Percentiles rank a stretch among this genome's conserved stretches.
These are phyloP conservation scores for Aquilaria yunnanensis DNA, from an alignment of 345 rosid species.

Conservation along the genomic window DNA sequence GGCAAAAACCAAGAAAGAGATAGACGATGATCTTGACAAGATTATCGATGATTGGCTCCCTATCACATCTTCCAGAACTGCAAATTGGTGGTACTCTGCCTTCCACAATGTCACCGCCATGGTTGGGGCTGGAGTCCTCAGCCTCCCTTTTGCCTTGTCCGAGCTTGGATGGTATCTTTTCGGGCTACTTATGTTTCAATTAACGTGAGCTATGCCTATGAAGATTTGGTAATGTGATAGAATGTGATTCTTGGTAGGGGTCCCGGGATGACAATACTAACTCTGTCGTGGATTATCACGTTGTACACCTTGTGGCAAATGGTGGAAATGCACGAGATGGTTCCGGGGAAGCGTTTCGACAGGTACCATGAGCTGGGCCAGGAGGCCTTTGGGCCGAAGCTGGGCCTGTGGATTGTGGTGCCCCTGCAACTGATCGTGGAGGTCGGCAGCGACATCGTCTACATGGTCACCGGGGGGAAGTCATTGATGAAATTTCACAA, in stretches of 20 bases:
- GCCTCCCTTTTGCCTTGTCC: constrained; percentile 85
- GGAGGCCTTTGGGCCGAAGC: constrained; percentile 70
- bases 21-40: constrained; percentile 20
- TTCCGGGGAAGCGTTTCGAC: constrained; percentile 71
- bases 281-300: constrained; percentile 65
- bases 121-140: constrained; percentile 89
- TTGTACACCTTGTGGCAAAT: constrained; percentile 85
- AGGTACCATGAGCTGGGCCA: constrained; percentile 80
- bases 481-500: constrained; percentile 68
- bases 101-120: constrained; percentile 93
- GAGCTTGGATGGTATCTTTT: constrained; percentile 62
- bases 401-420: constrained; percentile 73
- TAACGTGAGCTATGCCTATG: background rate
- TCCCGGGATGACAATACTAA: constrained; percentile 47
- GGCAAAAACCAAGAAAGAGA: background rate
- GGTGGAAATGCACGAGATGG: constrained; percentile 88
- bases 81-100: constrained; percentile 90
- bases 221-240: background rate
- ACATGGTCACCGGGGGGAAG: constrained; percentile 85
- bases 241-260: constrained; percentile 39
- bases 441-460: constrained; percentile 57
- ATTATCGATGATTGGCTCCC: constrained; percentile 70
- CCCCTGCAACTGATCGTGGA: constrained; percentile 77
- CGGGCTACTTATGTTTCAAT: no score
- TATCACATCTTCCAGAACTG: constrained; percentile 54